Percentiles rank a stretch among this genome's conserved stretches.
Conservation (phyloP, 257 asterid species). For the Primulina tabacum region DNA sequence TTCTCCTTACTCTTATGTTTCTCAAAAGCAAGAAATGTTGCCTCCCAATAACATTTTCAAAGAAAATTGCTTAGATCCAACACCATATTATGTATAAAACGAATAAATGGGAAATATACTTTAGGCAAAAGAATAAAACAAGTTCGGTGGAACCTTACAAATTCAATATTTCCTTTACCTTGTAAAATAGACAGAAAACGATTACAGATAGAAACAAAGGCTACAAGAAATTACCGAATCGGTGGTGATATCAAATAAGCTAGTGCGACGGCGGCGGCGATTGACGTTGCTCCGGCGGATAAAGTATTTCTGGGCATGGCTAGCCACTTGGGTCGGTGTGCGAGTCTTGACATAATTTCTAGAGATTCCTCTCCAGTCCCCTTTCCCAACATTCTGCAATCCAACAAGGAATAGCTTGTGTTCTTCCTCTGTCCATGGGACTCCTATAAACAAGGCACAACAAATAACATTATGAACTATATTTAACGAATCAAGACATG, state of each 20-base stretch:
- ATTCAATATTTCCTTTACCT: neutral
- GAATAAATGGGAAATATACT: slow-evolving; percentile 18
- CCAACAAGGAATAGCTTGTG: slow-evolving; percentile 82
- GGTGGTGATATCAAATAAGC: slow-evolving; percentile 87
- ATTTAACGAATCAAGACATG: slow-evolving; percentile 9
- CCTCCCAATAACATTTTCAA: slow-evolving; percentile 1
- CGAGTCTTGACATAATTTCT: slow-evolving; percentile 81
- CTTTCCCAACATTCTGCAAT: slow-evolving; percentile 73
- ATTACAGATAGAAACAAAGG: neutral
- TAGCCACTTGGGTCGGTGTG: slow-evolving; percentile 93
- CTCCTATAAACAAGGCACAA: slow-evolving; percentile 45
- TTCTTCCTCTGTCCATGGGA: slow-evolving; percentile 92
- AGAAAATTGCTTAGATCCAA: slow-evolving; percentile 10
- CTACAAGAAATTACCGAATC: slow-evolving; percentile 51
- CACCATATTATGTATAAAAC: slow-evolving; percentile 2
- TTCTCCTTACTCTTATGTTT: slow-evolving; percentile 19
- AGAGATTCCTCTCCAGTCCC: slow-evolving; percentile 93
- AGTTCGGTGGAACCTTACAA: neutral
- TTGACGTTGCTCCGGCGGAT: slow-evolving; percentile 67
- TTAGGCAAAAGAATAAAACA: slow-evolving; percentile 13
- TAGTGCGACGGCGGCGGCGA: slow-evolving; percentile 85
- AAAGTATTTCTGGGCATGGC: slow-evolving; percentile 91
- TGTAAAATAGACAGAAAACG: neutral
- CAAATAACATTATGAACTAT: neutral
- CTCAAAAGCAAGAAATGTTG: slow-evolving; percentile 21